Percentiles rank a stretch among this genome's conserved stretches.
Evolutionary conservation across 2,329 filamentous ascomycete genomes (phyloP).

Genomic region (Fusarium tupiense): DNA sequence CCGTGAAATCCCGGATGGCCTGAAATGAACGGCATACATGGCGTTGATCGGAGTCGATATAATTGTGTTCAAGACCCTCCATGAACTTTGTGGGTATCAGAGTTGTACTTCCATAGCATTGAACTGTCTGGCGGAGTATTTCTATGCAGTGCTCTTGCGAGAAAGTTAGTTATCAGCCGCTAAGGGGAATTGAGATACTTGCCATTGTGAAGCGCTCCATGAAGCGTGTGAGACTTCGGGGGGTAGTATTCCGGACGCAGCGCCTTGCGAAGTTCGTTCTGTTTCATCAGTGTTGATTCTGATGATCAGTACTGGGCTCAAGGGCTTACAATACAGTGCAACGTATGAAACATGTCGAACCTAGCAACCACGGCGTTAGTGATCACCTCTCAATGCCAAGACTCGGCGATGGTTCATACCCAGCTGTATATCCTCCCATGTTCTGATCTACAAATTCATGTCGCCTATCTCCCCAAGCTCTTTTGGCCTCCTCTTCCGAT

Average conservation of each 20-base stretch:
- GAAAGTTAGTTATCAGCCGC: not conserved
- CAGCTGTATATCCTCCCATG: not conserved
- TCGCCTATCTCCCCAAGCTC: not conserved
- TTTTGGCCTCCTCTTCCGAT: not conserved
- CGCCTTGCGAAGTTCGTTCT: not conserved
- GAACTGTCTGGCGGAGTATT: not conserved
- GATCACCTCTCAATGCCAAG: not conserved
- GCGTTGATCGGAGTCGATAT: not conserved
- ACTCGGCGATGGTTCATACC: not conserved
- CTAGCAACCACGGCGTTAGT: too few species aligned
- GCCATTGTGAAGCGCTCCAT: not conserved
- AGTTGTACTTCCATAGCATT: not conserved
- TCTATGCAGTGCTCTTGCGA: not conserved
- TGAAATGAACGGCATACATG: not conserved
- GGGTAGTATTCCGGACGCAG: not conserved
- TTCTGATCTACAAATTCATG: not conserved
- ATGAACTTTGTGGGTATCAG: not conserved
- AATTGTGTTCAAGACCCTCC: not conserved
- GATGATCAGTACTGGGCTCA: rapidly evolving
- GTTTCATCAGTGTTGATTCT: too few species aligned
- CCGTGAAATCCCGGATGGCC: not conserved
- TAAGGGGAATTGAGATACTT: not conserved
- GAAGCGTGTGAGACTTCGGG: not conserved
- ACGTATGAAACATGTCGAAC: not conserved
- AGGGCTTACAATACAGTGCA: not conserved